A percentile compares a stretch with the other conserved stretches of the same genome.
Conservation (phyloP, 2,329 filamentous ascomycete genomes). For the Capronia epimyces region DNA sequence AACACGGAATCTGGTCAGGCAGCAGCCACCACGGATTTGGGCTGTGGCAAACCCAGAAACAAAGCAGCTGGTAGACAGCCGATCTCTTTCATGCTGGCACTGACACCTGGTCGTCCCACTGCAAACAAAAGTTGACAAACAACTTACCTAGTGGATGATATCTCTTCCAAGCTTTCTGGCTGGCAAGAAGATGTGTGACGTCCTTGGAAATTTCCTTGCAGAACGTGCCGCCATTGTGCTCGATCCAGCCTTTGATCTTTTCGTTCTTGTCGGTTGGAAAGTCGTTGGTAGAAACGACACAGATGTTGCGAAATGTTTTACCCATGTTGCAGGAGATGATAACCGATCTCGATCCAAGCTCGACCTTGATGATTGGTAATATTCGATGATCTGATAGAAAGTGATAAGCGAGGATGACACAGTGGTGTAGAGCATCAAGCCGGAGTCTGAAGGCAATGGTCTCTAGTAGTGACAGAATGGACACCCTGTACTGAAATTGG, state of each 20-base stretch:
- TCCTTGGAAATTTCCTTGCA: constrained; percentile 45
- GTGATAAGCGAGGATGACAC: too few relatives aligned
- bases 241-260: constrained; percentile 63
- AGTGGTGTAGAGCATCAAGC: too few relatives aligned
- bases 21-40: too few relatives aligned
- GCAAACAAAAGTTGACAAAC: background rate
- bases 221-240: constrained; percentile 56
- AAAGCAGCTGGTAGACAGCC: too few relatives aligned
- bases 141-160: constrained; percentile 39
- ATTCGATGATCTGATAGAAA: background rate
- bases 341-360: too few relatives aligned
- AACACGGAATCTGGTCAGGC: too few relatives aligned
- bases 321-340: constrained; percentile 7
- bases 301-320: constrained; percentile 45
- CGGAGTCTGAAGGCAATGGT: too few relatives aligned
- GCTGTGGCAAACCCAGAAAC: too few relatives aligned
- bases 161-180: constrained; percentile 55
- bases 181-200: constrained; percentile 70
- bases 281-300: constrained; percentile 55
- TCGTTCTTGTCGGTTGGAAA: constrained; percentile 48
- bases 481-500: too few relatives aligned
- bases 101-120: too few relatives aligned
- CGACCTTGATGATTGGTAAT: background rate
- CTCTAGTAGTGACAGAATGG: too few relatives aligned
- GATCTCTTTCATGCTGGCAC: too few relatives aligned